Conservation (phyloP, 495 filamentous ascomycete species). For the Glonium stellatum region DNA sequence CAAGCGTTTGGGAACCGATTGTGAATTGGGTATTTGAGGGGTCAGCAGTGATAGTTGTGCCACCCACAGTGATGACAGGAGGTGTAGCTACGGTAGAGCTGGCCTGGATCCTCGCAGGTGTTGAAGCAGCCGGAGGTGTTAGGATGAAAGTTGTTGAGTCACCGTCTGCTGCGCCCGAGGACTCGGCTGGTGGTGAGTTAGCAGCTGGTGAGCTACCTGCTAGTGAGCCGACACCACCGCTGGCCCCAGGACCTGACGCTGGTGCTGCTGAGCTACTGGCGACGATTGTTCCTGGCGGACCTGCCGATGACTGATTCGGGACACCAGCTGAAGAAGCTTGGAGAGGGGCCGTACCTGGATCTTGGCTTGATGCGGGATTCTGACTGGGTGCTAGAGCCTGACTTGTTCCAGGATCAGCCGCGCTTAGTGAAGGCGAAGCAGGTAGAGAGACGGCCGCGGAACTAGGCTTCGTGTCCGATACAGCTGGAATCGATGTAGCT, state of each 20-base stretch:
- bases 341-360: neutral
- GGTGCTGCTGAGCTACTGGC: neutral
- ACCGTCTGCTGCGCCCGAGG: neutral
- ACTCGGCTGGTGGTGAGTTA: neutral
- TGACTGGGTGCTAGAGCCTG: neutral
- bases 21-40: slow-evolving; percentile 24
- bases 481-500: neutral
- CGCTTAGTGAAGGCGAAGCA: neutral
- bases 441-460: neutral
- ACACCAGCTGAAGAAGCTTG: neutral
- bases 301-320: no score
- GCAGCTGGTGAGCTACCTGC: neutral
- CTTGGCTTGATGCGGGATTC: neutral
- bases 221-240: neutral
- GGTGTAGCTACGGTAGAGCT: neutral
- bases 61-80: slow-evolving; percentile 25
- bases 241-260: neutral
- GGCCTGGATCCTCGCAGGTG: neutral
- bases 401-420: neutral
- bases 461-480: neutral
- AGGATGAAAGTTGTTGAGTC: slow-evolving; percentile 6
- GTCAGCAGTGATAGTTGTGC: slow-evolving; percentile 27
- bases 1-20: slow-evolving; percentile 5
- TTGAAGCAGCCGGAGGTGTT: neutral
- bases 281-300: neutral